These are phyloP conservation scores for Phlebiopsis flavidoalba DNA, from an alignment of 768 basidiomycete genomes.

Conservation along the genomic window DNA sequence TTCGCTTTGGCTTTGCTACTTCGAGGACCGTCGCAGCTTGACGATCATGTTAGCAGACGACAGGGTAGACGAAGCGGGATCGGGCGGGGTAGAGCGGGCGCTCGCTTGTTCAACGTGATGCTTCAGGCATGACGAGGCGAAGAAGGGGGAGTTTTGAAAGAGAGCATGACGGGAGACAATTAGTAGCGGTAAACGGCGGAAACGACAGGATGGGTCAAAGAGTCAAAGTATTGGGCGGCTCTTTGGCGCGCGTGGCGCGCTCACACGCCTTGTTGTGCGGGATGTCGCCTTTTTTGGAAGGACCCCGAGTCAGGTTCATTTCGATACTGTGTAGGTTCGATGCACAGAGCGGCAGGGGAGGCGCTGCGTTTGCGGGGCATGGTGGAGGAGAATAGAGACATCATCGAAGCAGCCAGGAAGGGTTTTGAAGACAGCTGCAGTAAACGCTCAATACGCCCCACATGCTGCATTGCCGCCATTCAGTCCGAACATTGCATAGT, in stretches of 20 bases:
- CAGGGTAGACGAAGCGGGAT: conserved; percentile 21
- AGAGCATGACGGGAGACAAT: conserved; percentile 9
- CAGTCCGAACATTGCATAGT: background rate
- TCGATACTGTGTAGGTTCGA: background rate
- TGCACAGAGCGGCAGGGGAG: background rate
- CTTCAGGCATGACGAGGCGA: conserved; percentile 19
- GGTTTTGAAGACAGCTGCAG: background rate
- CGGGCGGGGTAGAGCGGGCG: conserved; percentile 1
- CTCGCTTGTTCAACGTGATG: background rate
- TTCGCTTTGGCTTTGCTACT: conserved; percentile 14
- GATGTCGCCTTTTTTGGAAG: conserved; percentile 7
- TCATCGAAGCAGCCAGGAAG: background rate
- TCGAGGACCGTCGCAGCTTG: conserved; percentile 46
- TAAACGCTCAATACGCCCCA: background rate
- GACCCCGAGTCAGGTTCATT: background rate
- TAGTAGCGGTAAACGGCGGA: background rate
- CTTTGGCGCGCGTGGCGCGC: conserved; percentile 2
- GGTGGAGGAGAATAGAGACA: background rate
- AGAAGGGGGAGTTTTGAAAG: conserved; percentile 22
- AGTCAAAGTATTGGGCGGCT: conserved; percentile 4
- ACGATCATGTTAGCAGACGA: conserved; percentile 52
- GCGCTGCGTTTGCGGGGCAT: background rate
- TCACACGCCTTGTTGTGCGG: conserved; percentile 3
- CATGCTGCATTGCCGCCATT: background rate
- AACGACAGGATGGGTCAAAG: background rate